Conservation (phyloP, 148 eudicot species). For the Arbutus unedo region DNA sequence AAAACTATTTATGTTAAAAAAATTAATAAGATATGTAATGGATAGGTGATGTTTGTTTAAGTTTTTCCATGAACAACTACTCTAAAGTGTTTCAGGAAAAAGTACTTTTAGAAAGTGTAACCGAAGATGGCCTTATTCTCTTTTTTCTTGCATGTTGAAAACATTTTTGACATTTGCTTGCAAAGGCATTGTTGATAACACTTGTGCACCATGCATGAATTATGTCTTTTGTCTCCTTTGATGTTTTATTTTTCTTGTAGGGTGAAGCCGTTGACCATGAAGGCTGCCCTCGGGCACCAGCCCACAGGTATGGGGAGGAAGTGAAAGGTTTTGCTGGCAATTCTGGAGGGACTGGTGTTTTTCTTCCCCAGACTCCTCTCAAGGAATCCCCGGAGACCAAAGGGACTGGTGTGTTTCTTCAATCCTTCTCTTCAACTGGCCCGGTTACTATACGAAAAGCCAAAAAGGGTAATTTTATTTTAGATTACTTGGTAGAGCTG, state of each 20-base stretch:
- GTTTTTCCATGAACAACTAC: neutral
- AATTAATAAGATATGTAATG: neutral
- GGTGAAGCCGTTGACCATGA: conserved; percentile 10
- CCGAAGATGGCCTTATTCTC: neutral
- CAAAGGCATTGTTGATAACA: neutral
- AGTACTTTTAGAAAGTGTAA: neutral
- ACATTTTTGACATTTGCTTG: neutral
- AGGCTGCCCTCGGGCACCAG: neutral
- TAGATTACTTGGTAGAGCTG: neutral
- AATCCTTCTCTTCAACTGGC: neutral
- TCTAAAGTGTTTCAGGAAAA: neutral
- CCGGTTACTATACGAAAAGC: neutral
- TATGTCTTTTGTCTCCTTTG: neutral
- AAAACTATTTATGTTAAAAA: neutral
- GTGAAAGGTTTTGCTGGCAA: neutral
- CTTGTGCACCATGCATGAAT: conserved; percentile 5
- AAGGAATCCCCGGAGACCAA: neutral
- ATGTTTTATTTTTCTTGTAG: neutral
- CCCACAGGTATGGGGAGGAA: neutral
- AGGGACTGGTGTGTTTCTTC: conserved; percentile 22
- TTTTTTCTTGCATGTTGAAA: neutral
- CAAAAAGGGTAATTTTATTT: conserved; percentile 8
- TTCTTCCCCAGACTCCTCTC: conserved; percentile 10
- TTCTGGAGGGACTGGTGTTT: conserved; percentile 21
- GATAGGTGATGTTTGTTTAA: neutral